Evolutionary conservation across 1,139 yeast genomes (phyloP).

Genomic region (Hyphopichia khmerensis): DNA sequence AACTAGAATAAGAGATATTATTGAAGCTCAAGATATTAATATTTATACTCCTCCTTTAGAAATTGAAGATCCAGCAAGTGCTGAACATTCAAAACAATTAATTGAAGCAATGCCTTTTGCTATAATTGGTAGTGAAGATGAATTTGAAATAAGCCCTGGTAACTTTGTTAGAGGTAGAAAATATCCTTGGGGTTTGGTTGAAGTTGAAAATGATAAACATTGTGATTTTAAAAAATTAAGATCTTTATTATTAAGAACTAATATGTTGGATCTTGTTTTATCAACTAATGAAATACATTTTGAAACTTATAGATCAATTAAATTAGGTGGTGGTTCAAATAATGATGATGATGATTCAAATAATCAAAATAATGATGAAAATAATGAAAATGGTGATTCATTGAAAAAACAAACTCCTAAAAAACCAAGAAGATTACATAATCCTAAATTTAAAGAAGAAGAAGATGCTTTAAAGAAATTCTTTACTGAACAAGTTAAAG

Average conservation of each 20-base stretch:
- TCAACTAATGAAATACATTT: slow-evolving; percentile 92
- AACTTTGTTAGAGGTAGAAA: slow-evolving; percentile 83
- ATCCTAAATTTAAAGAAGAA: slow-evolving; percentile 94
- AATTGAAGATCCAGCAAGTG: slow-evolving; percentile 68
- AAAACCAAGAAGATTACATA: slow-evolving; percentile 59
- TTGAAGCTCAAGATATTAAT: slow-evolving; percentile 87
- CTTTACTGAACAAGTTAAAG: slow-evolving; percentile 97
- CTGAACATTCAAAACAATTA: slow-evolving; percentile 78
- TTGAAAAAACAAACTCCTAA: slow-evolving; percentile 32
- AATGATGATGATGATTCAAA: slow-evolving; percentile 29
- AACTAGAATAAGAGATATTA: slow-evolving; percentile 82
- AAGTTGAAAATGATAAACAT: slow-evolving; percentile 92
- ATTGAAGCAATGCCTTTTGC: slow-evolving; percentile 95
- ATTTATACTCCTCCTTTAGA: slow-evolving; percentile 89
- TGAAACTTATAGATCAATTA: slow-evolving; percentile 81
- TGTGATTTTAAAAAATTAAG: slow-evolving; percentile 94
- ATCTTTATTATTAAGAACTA: slow-evolving; percentile 83
- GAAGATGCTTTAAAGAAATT: slow-evolving; percentile 91
- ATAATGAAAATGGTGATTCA: slow-evolving; percentile 35
- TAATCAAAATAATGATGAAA: slow-evolving; percentile 15
- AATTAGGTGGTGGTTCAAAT: slow-evolving; percentile 63
- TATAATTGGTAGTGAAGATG: slow-evolving; percentile 86
- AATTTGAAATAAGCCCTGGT: slow-evolving; percentile 75
- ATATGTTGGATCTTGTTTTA: slow-evolving; percentile 84
- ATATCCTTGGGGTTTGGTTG: slow-evolving; percentile 97